Evolutionary conservation across 495 filamentous ascomycete species (phyloP).

Genomic region (Bathelium albidoporum): DNA sequence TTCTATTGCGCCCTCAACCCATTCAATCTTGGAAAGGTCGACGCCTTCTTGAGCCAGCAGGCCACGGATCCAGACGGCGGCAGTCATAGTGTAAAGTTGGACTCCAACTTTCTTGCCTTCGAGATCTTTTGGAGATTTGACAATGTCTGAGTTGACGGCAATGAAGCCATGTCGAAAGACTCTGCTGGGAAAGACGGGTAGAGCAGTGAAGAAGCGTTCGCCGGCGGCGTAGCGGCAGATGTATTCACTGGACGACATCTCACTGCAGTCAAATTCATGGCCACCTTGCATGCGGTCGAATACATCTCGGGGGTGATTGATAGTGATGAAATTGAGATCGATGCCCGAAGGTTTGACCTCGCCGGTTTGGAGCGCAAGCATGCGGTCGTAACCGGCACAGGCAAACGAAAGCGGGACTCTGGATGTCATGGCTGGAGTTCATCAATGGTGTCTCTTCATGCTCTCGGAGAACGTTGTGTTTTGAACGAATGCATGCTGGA

Average conservation of each 20-base stretch:
- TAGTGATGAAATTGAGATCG: constrained; percentile 26
- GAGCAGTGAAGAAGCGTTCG: constrained; percentile 28
- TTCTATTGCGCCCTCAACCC: constrained; percentile 32
- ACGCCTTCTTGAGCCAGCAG: constrained; percentile 31
- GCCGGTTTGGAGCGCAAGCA: constrained; percentile 5
- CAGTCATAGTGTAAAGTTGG: constrained; percentile 36
- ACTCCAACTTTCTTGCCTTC: constrained; percentile 34
- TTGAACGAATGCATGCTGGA: neutral
- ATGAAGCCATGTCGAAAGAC: constrained; percentile 35
- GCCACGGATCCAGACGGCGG: constrained; percentile 32
- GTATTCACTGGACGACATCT: constrained; percentile 32
- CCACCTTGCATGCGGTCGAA: constrained; percentile 21
- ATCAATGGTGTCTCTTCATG: no score
- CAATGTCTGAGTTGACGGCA: constrained; percentile 26
- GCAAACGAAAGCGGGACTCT: constrained; percentile 6
- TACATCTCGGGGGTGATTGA: constrained; percentile 27
- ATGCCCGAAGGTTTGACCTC: constrained; percentile 26
- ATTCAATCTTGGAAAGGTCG: constrained; percentile 29
- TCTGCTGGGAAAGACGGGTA: constrained; percentile 34
- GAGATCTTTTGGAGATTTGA: constrained; percentile 31
- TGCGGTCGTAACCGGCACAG: constrained; percentile 8
- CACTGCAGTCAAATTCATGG: constrained; percentile 33
- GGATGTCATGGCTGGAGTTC: constrained; percentile 7
- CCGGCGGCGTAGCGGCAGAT: constrained; percentile 28
- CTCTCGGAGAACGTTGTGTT: no score